phyloP scores from a whole-genome alignment of 495 filamentous ascomycete genomes.

The Aspergillus sclerotioniger region DNA sequence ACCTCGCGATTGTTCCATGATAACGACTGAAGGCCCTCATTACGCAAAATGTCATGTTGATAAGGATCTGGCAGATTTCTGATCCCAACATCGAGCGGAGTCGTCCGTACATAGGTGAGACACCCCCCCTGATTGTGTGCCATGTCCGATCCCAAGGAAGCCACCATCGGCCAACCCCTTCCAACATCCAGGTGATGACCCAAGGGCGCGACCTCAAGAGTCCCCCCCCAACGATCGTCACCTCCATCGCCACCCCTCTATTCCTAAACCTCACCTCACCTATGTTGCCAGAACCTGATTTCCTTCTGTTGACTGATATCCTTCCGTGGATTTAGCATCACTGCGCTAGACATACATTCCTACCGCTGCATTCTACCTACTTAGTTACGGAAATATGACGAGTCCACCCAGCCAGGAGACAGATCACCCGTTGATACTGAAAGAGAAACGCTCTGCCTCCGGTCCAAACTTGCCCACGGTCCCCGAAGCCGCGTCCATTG shows the following conservation, averaged over 20 bases:
- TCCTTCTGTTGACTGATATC: no score
- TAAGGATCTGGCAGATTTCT: no score
- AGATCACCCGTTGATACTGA: conserved; percentile 2
- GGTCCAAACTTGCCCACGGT: not conserved
- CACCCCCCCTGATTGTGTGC: not conserved
- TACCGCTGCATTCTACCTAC: not conserved
- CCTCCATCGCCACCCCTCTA: no score
- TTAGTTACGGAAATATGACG: not conserved
- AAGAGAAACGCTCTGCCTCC: not conserved
- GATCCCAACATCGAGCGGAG: no score
- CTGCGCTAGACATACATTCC: no score
- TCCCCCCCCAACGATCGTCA: not conserved
- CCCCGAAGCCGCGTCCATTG: not conserved
- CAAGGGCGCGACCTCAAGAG: not conserved
- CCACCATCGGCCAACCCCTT: not conserved
- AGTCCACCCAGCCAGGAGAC: not conserved
- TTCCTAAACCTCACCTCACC: not conserved
- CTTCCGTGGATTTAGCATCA: not conserved
- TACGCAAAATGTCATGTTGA: no score
- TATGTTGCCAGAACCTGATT: not conserved
- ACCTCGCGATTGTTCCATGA: no score
- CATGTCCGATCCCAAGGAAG: not conserved
- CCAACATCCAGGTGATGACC: not conserved
- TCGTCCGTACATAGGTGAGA: no score
- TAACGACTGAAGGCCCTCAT: no score